phyloP scores from a whole-genome alignment of 352 stramenopile species.

The Ophiocytium majus region DNA sequence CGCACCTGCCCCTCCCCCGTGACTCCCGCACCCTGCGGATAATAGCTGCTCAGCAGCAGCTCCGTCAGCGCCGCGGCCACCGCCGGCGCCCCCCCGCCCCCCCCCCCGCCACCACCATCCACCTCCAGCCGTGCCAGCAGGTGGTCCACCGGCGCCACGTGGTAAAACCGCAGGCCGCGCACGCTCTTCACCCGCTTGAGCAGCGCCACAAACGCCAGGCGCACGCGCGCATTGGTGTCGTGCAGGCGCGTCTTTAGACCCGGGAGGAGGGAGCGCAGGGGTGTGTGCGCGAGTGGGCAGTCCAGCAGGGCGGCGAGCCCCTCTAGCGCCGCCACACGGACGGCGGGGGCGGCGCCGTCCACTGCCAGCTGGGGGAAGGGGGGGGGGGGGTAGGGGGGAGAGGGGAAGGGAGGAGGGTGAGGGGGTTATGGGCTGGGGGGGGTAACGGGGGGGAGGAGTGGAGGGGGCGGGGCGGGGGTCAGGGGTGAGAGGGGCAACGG shows the following conservation, averaged over 20 bases:
- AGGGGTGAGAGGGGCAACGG: too few species aligned
- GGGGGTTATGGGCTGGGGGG: neutral
- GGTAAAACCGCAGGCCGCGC: conserved; percentile 71
- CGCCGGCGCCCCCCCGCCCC: conserved; percentile 50
- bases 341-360: conserved; percentile 64
- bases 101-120: too few species aligned
- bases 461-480: too few species aligned
- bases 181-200: conserved; percentile 68
- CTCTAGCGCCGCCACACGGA: conserved; percentile 65
- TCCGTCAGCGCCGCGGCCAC: conserved; percentile 63
- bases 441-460: neutral
- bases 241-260: conserved; percentile 68
- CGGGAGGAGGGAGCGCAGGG: conserved; percentile 68
- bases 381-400: neutral
- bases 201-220: conserved; percentile 66
- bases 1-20: neutral
- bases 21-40: conserved; percentile 61
- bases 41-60: conserved; percentile 73
- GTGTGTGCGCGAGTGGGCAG: conserved; percentile 65
- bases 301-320: conserved; percentile 66
- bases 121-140: conserved; percentile 66
- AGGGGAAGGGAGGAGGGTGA: neutral
- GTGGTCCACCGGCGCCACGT: conserved; percentile 70
- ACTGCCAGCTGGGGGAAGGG: conserved; percentile 30
- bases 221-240: conserved; percentile 69